A percentile compares a stretch with the other conserved stretches of the same genome.
Conservation (phyloP, 2,329 filamentous ascomycete species). For the Eutypella sp. region DNA sequence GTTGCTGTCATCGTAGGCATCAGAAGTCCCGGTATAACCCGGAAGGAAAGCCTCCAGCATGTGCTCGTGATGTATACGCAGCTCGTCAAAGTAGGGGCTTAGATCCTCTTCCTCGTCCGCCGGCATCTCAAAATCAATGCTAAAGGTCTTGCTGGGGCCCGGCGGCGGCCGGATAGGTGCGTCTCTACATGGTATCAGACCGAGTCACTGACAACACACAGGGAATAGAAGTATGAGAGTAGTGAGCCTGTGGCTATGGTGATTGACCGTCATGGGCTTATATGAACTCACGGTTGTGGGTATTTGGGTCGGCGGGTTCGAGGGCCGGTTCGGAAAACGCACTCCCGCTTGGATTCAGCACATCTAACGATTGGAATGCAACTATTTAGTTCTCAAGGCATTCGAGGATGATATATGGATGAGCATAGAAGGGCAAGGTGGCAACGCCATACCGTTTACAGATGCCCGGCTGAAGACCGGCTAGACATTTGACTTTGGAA, state of each 20-base stretch:
- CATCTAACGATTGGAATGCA: conserved; percentile 32
- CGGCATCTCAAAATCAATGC: conserved; percentile 47
- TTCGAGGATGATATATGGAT: too few species aligned
- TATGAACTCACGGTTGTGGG: conserved; percentile 38
- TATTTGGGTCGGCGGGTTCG: conserved; percentile 43
- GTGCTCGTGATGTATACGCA: conserved; percentile 38
- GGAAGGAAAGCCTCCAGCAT: conserved; percentile 38
- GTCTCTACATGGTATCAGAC: conserved; percentile 11
- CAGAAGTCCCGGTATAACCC: too few species aligned
- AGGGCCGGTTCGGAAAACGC: conserved; percentile 45
- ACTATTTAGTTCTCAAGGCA: too few species aligned
- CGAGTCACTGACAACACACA: conserved; percentile 6
- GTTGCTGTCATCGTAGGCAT: too few species aligned
- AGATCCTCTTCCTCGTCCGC: conserved; percentile 34
- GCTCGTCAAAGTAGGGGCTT: conserved; percentile 34
- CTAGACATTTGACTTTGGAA: conserved; percentile 49
- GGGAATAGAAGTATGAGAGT: too few species aligned
- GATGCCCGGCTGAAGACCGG: conserved; percentile 41
- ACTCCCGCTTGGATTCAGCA: conserved; percentile 48
- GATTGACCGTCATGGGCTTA: too few species aligned
- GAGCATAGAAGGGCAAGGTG: not conserved
- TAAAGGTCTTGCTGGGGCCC: conserved; percentile 45
- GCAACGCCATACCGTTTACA: conserved; percentile 43
- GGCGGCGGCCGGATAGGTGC: conserved; percentile 27
- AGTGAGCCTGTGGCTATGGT: too few species aligned